A percentile compares a stretch with the other conserved stretches of the same genome.
Evolutionary conservation across 2,329 filamentous ascomycete genomes (phyloP).

Genomic region (Xylaria hypoxylon): DNA sequence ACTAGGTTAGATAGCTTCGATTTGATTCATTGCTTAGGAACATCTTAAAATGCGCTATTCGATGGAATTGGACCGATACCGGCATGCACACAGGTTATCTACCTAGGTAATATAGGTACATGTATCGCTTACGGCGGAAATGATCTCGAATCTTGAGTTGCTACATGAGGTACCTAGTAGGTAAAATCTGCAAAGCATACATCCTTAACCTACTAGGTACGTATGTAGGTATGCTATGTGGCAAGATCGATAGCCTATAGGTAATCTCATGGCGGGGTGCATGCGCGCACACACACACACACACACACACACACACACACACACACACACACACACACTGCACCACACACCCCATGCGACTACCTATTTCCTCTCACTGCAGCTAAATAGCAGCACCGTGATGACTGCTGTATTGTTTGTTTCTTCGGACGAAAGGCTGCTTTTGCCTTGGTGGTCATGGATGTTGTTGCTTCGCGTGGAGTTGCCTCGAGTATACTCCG

Average conservation of each 20-base stretch:
- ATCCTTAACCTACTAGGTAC: no score
- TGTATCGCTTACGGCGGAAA: background rate
- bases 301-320: no score
- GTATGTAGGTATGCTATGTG: background rate
- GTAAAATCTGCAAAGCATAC: background rate
- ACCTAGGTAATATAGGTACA: background rate
- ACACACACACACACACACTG: no score
- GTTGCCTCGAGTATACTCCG: no score
- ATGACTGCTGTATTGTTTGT: slow-evolving; percentile 1
- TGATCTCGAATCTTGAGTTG: background rate
- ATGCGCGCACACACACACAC: background rate
- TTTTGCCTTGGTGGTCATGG: background rate
- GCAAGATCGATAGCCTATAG: background rate
- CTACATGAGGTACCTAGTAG: background rate
- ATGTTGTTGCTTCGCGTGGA: background rate
- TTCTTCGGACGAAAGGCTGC: slow-evolving; percentile 20
- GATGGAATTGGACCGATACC: background rate
- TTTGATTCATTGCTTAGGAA: background rate
- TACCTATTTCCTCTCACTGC: background rate
- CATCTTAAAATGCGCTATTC: background rate
- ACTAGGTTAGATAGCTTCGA: no score
- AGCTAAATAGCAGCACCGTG: slow-evolving; percentile 8
- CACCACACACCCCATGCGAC: background rate
- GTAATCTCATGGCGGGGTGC: slow-evolving; percentile 4
- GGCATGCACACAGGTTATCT: background rate